These are phyloP conservation scores for Saccharomyces hybrid DNA, from an alignment of 1,139 yeast species.

Conservation along the genomic window DNA sequence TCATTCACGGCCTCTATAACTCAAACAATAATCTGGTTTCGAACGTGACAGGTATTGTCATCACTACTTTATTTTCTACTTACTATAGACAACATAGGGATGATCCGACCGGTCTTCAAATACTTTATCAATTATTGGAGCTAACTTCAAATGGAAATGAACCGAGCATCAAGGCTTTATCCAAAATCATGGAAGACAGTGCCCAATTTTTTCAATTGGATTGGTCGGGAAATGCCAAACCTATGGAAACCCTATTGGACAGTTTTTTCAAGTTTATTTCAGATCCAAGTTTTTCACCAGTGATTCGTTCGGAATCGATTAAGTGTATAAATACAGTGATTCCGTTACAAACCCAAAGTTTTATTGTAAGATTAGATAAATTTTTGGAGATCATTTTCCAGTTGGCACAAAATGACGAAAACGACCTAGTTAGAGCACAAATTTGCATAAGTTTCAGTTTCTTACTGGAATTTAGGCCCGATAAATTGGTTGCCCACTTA, in stretches of 20 bases:
- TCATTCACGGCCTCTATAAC: conserved; percentile 63
- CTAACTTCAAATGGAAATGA: conserved; percentile 53
- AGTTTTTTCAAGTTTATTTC: conserved; percentile 50
- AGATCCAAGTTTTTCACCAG: conserved; percentile 37
- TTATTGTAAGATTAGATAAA: conserved; percentile 57
- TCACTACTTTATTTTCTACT: conserved; percentile 71
- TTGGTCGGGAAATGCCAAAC: conserved; percentile 48
- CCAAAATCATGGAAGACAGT: conserved; percentile 80
- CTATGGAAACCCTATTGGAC: conserved; percentile 61
- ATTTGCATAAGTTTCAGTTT: conserved; percentile 74
- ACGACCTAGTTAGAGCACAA: conserved; percentile 57
- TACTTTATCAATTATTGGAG: conserved; percentile 59
- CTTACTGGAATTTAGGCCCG: conserved; percentile 71
- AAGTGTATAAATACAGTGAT: conserved; percentile 74
- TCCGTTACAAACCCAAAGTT: conserved; percentile 57
- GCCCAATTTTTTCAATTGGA: conserved; percentile 41
- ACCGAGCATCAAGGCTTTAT: conserved; percentile 74
- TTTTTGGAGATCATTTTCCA: conserved; percentile 57
- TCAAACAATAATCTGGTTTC: conserved; percentile 51
- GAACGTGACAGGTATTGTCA: conserved; percentile 84
- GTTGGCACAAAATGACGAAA: conserved; percentile 50
- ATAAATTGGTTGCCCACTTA: conserved; percentile 69
- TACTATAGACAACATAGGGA: conserved; percentile 31
- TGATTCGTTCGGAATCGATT: conserved; percentile 53
- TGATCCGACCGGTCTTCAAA: conserved; percentile 51